Conservation (phyloP, 2,329 filamentous ascomycete species). For the Calonectria pseudoreteaudii region DNA sequence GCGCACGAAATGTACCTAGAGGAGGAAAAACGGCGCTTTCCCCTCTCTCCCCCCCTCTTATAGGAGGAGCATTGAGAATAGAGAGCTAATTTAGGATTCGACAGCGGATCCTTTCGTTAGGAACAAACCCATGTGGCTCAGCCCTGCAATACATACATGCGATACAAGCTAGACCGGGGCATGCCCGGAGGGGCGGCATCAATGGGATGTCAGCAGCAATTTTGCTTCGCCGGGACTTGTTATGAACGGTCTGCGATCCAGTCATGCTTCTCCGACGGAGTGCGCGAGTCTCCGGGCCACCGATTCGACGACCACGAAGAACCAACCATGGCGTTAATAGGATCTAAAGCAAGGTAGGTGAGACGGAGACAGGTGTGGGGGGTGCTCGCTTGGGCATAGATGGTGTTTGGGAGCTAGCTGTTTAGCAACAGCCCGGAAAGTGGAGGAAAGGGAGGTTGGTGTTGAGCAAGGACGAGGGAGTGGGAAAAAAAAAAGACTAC, state of each 20-base stretch:
- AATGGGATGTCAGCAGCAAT: conserved; percentile 10
- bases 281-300: background rate
- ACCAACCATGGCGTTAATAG: background rate
- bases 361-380: conserved; percentile 34
- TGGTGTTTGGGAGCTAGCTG: conserved; percentile 5
- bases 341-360: conserved; percentile 5
- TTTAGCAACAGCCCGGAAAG: conserved; percentile 3
- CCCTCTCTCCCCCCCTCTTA: conserved; percentile 6
- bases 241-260: background rate
- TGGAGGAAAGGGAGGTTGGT: conserved; percentile 24
- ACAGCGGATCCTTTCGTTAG: conserved; percentile 4
- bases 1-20: conserved; percentile 15
- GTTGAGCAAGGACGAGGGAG: conserved; percentile 8
- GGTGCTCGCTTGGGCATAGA: background rate
- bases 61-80: conserved; percentile 13
- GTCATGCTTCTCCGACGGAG: background rate
- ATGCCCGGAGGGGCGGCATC: background rate
- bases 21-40: conserved; percentile 23
- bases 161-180: conserved; percentile 2
- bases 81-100: conserved; percentile 38
- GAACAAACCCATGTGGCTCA: conserved; percentile 32
- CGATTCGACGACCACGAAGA: background rate
- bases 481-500: background rate
- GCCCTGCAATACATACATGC: conserved; percentile 35
- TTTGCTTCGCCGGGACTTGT: background rate